Base-by-base conservation (phyloP, 441 rosid genomes). In the Euphorbia corollata region DNA sequence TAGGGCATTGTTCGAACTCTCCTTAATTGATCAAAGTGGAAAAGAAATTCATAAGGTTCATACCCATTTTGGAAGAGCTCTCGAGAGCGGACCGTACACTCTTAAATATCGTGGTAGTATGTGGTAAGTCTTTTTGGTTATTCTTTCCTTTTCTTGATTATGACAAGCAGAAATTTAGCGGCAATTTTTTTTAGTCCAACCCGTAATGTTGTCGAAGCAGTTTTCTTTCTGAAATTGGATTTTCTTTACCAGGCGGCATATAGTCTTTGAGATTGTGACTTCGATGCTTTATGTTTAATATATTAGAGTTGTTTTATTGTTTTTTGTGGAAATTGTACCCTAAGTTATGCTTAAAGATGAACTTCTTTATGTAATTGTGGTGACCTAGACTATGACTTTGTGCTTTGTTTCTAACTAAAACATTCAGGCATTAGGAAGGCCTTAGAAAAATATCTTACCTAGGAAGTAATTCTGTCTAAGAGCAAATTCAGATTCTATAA, bases 81-180 rank as follows among this genome's bases (percentile, higher is more conserved):
- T 87, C 36, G 98, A 95, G 77, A 82, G 93, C 57, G 99, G 99
- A 0, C 99, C 99, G 0, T 95, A 92, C 71, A 81, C 98, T 11
- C 93, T 95, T 5, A 92, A 88, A 77, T 92, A 87, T 77, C 93
- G 98, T 0, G 99, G 99, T 53, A 92, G 97, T 68, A 95, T 95
- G 98, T 95, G 99, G 99, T 95, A 65, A 78, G 94, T 65, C 51
- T 10, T 73, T 2, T 51, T 47, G 12, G 6, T 55, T 68, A 3
- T 30, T n/a, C 11, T 41, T 63, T 30, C 16, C 38, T 58, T n/a
- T 39, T 43, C 30, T 57, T 45, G 22, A 62, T 47, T 16, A 12
- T n/a, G 36, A 20, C 50, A 13, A 38, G 12, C 6, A 39, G 45
- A 7, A 39, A 39, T 39, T n/a, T 27, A 27, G 32, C 32, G 4